Conservation (phyloP, 129 eudicot species). For the Saposhnikovia divaricata region DNA sequence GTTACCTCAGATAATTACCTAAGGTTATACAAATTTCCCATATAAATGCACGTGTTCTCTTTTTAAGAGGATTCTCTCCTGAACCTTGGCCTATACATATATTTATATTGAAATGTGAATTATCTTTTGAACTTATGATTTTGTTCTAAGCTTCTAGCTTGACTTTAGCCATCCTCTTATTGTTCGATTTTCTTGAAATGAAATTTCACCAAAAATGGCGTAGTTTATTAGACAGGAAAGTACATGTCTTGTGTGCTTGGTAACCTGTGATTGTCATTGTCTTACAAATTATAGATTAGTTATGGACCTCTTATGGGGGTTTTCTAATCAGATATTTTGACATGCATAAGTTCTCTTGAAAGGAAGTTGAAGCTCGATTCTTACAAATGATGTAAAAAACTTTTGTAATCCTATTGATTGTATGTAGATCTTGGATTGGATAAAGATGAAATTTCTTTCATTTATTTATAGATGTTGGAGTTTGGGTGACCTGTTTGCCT, state of each 20-base stretch:
- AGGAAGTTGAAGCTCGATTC: background rate
- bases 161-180: background rate
- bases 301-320: background rate
- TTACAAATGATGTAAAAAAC: background rate
- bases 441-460: background rate
- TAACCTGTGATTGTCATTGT: background rate
- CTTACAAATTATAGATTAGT: background rate
- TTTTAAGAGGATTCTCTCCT: too few relatives aligned
- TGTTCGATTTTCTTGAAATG: background rate
- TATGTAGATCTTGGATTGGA: background rate
- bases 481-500: constrained; percentile 14
- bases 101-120: too few relatives aligned
- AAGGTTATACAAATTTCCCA: too few relatives aligned
- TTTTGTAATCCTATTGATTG: background rate
- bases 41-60: too few relatives aligned
- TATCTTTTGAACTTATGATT: background rate
- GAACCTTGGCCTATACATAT: too few relatives aligned
- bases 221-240: background rate
- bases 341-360: background rate
- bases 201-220: background rate
- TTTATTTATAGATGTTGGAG: background rate
- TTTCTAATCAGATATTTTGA: background rate
- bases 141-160: background rate
- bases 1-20: too few relatives aligned
- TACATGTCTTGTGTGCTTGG: background rate